Conservation (phyloP, 2,329 filamentous ascomycete genomes). For the Teratosphaeriaceae sp. region DNA sequence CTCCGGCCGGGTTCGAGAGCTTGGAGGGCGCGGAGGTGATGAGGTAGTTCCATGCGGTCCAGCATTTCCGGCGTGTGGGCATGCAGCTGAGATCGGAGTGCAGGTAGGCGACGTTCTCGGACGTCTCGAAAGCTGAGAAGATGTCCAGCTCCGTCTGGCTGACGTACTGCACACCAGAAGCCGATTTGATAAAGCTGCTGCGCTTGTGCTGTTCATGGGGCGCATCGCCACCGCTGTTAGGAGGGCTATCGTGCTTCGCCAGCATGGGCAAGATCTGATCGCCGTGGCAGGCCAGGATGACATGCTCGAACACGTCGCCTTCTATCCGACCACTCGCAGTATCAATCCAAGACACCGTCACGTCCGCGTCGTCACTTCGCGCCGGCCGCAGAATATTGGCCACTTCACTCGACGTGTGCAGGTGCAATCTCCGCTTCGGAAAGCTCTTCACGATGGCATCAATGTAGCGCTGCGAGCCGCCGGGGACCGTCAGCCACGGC, state of each 20-base stretch:
- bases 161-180: constrained; percentile 15
- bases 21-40: constrained; percentile 48
- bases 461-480: constrained; percentile 66
- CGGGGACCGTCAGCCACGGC: constrained; percentile 63
- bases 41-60: constrained; percentile 78
- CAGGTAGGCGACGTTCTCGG: constrained; percentile 65
- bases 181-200: constrained; percentile 17
- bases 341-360: constrained; percentile 30
- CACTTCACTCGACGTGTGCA: constrained; percentile 55
- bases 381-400: constrained; percentile 25
- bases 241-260: constrained; percentile 16
- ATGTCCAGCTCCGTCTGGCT: constrained; percentile 57
- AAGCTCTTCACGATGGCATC: constrained; percentile 66
- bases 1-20: constrained; percentile 24
- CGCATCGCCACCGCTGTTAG: constrained; percentile 4
- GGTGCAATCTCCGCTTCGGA: constrained; percentile 59
- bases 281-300: constrained; percentile 73
- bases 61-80: constrained; percentile 58
- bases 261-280: constrained; percentile 50
- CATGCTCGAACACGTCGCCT: constrained; percentile 58
- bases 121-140: constrained; percentile 63
- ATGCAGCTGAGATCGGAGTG: constrained; percentile 71
- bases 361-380: constrained; percentile 14
- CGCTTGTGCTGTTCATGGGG: background rate
- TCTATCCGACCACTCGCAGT: constrained; percentile 20